Evolutionary conservation across 78 protist genomes (phyloP), one percentile per base, ranked within the genome.

Genomic region (Speleostelium caveatum): DNA sequence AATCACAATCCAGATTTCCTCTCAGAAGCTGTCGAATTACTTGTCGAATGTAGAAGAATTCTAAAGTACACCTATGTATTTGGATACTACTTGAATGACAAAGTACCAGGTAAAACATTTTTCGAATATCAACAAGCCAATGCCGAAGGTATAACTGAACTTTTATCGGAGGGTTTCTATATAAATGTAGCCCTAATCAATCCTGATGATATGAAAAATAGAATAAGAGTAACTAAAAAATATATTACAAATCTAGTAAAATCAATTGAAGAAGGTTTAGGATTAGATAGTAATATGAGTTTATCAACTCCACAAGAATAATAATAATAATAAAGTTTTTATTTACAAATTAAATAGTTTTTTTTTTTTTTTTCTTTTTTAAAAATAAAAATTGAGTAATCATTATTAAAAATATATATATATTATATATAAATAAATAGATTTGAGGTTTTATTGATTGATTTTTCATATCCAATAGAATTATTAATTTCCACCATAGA

Each of bases 81-180:
- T 59, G 96, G 90, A 28, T 94, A 55, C 53, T 94, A 75, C 62
- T 56, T 92, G 4, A 10, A 22, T 1, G 86, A 74, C 10, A 55
- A 39, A 21, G 76, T 73, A 2, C 75, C 86, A 7, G 87, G 86
- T 21, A 74, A 92, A 59, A 53, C 71, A 16, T 83, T 92, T 41
- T 92, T 92, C 16, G 95, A 92, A 59, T 92, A 92, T 56, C 95
- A 75, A 67, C 95, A 92, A 38, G 94, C 94, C 74, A 89, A 89
- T 26, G 94, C 94, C 2, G 94, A 89, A 24, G 94, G 94, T 79
- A 89, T 89, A 68, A 89, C 94, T 0, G 94, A 89, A 45, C 16
- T 69, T 30, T 51, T 89, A 33, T 72, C 86, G 19, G 87, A 89
- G 26, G 79, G 77, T 49, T 87, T 89, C 12, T 72, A 65, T 42